Base-by-base conservation (phyloP, 495 filamentous ascomycete genomes). In the Penicillium pancosmium region DNA sequence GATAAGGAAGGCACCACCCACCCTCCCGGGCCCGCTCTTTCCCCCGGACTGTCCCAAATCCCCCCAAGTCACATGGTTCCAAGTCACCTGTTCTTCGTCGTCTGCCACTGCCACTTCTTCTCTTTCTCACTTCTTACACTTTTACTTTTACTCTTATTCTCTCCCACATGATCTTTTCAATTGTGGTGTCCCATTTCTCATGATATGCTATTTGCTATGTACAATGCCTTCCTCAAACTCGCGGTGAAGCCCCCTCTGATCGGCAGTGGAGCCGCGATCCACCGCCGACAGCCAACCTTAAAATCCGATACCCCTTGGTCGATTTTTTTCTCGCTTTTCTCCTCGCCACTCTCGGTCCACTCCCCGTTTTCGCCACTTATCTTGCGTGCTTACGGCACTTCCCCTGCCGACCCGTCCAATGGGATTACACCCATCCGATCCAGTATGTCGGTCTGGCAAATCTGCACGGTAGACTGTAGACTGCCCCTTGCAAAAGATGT, bases 211-310 rank as follows among this genome's bases (percentile, higher is more conserved):
- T 38, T 38, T 38, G 16, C 18, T 15, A 46, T 38, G 11, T 38
- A n/a, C 11, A 38, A 38, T 3, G 2, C 21, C 47, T n/a, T 19
- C 23, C 43, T 25, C 16, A 25, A 57, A 62, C n/a, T 54, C 50
- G 55, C 55, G 55, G 60, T 62, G 55, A 60, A 44, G 55, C 35
- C 35, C 50, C 52, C 50, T 47, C 34, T 61, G 64, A 73, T 71
- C 69, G 60, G 65, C 59, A 50, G 61, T 66, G 55, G 65, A 70
- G 59, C 61, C 49, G 27, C 34, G 52, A 35, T 54, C 57, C 56
- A 65, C 60, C 56, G 50, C 58, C 64, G 62, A 54, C 61, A 53
- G 58, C 44, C 49, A 56, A 57, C 63, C 59, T 65, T 65, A 61
- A 55, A 55, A 18, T 41, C 36, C 40, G 40, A 34, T 31, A 27